Percentiles rank a stretch among this genome's conserved stretches.
Conservation (phyloP, 352 stramenopile genomes). For the Globisporangium rhizosaccharum region DNA sequence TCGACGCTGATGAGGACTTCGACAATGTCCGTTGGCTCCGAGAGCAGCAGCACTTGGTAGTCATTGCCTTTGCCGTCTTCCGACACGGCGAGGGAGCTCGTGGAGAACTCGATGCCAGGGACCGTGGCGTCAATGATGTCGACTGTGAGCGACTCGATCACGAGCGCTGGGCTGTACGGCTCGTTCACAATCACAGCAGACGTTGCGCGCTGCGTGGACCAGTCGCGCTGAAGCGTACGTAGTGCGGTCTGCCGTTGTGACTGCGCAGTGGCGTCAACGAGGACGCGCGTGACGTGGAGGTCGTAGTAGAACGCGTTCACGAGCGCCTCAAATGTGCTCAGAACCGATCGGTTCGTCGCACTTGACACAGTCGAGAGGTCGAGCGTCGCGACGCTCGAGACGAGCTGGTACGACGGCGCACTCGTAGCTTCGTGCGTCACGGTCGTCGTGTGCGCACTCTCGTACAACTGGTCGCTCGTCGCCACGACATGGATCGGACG, state of each 20-base stretch:
- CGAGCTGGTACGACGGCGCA: conserved; percentile 26
- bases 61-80: conserved; percentile 65
- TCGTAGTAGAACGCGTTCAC: conserved; percentile 28
- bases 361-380: not conserved
- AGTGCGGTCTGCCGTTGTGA: conserved; percentile 17
- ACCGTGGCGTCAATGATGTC: conserved; percentile 46
- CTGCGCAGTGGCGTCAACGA: conserved; percentile 5
- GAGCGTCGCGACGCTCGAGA: conserved; percentile 19
- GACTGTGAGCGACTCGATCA: conserved; percentile 16
- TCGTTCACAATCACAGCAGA: conserved; percentile 19
- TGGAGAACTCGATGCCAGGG: conserved; percentile 65
- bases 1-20: conserved; percentile 35
- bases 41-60: conserved; percentile 66
- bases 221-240: conserved; percentile 24
- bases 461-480: conserved; percentile 57
- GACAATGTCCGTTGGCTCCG: conserved; percentile 51
- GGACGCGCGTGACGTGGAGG: conserved; percentile 13
- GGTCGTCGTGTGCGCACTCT: conserved; percentile 28
- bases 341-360: not conserved
- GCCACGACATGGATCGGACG: conserved; percentile 40
- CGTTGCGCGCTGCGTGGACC: conserved; percentile 29
- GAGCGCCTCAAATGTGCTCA: conserved; percentile 10
- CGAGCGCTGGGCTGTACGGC: conserved; percentile 19
- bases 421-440: conserved; percentile 29
- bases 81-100: conserved; percentile 50